Percentiles rank a stretch among this genome's conserved stretches.
Conservation (phyloP, 306 rosid genomes). For the Acacia confusa region DNA sequence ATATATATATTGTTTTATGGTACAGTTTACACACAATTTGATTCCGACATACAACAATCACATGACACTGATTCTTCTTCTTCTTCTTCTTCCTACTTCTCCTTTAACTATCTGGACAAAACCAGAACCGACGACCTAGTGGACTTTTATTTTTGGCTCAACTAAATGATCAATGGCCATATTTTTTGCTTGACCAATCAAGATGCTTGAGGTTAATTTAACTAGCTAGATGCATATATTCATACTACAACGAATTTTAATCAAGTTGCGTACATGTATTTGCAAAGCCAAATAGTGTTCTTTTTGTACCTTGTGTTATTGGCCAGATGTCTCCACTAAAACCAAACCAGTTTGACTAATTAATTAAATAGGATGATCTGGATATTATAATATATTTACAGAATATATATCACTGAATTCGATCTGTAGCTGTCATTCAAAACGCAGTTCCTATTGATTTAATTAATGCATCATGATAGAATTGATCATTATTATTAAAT, state of each 20-base stretch:
- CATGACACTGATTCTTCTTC: neutral
- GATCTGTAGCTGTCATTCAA: neutral
- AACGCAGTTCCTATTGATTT: neutral
- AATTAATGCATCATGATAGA: constrained; percentile 13
- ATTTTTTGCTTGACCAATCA: neutral
- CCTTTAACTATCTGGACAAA: neutral
- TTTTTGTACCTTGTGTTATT: constrained; percentile 3
- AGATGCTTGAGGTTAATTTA: neutral
- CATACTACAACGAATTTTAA: neutral
- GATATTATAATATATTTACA: neutral
- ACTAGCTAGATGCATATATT: neutral
- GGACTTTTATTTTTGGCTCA: neutral
- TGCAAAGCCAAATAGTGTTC: neutral
- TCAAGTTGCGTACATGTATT: neutral
- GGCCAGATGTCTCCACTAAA: neutral
- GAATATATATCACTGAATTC: neutral
- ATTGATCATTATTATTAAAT: neutral
- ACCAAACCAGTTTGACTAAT: neutral
- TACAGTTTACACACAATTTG: constrained; percentile 21
- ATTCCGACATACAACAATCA: constrained; percentile 26
- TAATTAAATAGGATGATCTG: neutral
- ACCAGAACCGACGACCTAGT: neutral
- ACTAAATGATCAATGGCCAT: neutral
- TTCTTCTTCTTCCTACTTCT: neutral
- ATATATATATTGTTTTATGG: constrained; percentile 19